Conservation (phyloP, 2,329 filamentous ascomycete genomes). For the Anisogramma anomala region DNA sequence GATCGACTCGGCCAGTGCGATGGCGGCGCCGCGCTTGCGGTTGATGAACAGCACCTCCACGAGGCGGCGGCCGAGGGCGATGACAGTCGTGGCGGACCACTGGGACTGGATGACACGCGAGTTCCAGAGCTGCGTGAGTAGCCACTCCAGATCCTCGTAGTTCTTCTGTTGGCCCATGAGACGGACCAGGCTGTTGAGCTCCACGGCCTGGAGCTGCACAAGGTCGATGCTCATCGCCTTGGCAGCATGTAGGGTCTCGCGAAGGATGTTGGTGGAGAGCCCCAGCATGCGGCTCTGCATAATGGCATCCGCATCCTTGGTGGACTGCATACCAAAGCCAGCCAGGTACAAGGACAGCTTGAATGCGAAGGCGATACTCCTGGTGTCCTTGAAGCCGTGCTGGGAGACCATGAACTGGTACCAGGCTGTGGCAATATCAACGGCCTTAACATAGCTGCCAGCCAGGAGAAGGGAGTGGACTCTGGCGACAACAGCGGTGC, state of each 20-base stretch:
- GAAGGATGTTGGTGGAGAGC: constrained; percentile 15
- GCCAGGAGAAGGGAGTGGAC: constrained; percentile 11
- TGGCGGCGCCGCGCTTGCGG: constrained; percentile 11
- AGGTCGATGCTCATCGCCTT: constrained; percentile 15
- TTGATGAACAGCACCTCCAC: constrained; percentile 14
- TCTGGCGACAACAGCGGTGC: constrained; percentile 11
- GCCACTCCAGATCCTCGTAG: constrained; percentile 15
- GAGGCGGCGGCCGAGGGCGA: constrained; percentile 13
- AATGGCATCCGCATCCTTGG: constrained; percentile 16
- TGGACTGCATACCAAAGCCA: constrained; percentile 18
- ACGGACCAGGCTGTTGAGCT: constrained; percentile 15
- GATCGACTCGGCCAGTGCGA: constrained; percentile 15
- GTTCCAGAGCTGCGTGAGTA: constrained; percentile 15
- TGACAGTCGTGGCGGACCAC: constrained; percentile 13
- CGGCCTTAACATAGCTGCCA: constrained; percentile 9
- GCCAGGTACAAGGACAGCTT: constrained; percentile 14
- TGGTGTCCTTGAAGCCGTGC: constrained; percentile 14
- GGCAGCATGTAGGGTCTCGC: constrained; percentile 13
- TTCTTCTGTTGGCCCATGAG: constrained; percentile 16
- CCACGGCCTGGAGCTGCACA: constrained; percentile 12
- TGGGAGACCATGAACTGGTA: constrained; percentile 14
- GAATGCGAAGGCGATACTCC: constrained; percentile 14
- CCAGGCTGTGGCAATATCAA: constrained; percentile 13
- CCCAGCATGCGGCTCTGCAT: constrained; percentile 14
- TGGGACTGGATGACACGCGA: constrained; percentile 14